These are phyloP conservation scores for Arthrobotrys megalospora DNA, from an alignment of 2,329 filamentous ascomycete species.

Conservation along the genomic window DNA sequence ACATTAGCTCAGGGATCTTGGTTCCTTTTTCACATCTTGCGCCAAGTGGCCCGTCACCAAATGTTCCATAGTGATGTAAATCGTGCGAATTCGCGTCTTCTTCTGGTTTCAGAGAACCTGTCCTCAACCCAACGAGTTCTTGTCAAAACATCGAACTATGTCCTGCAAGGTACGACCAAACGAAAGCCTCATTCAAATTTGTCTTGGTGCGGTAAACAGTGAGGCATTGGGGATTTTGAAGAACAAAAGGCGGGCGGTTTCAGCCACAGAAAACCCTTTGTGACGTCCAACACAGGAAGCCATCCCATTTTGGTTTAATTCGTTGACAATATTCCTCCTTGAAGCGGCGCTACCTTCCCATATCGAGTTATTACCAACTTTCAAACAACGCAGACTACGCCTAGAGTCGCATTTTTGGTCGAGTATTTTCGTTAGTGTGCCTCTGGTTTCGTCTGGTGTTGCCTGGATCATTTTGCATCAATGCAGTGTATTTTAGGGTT, in stretches of 20 bases:
- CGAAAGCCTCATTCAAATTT: neutral
- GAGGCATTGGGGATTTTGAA: neutral
- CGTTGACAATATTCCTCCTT: neutral
- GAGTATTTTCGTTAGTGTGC: neutral
- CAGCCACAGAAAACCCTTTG: slow-evolving; percentile 10
- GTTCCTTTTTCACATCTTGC: neutral
- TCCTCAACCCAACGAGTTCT: neutral
- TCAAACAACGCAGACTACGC: neutral
- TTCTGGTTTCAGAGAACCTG: slow-evolving; percentile 5
- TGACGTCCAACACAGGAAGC: neutral
- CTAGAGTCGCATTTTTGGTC: neutral
- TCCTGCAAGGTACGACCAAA: slow-evolving; percentile 8
- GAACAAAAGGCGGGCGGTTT: neutral
- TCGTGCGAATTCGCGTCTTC: neutral
- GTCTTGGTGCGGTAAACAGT: neutral
- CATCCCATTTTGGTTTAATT: neutral
- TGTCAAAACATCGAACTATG: neutral
- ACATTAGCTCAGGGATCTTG: neutral
- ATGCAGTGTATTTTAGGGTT: slow-evolving; percentile 12
- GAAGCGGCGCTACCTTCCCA: slow-evolving; percentile 14
- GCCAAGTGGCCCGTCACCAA: neutral
- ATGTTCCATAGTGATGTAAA: slow-evolving; percentile 11
- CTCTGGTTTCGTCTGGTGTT: slow-evolving; percentile 18
- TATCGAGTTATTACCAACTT: neutral
- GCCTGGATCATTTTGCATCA: slow-evolving; percentile 14